Base-by-base conservation (phyloP, 768 basidiomycete species). In the Lentinula edodes region DNA sequence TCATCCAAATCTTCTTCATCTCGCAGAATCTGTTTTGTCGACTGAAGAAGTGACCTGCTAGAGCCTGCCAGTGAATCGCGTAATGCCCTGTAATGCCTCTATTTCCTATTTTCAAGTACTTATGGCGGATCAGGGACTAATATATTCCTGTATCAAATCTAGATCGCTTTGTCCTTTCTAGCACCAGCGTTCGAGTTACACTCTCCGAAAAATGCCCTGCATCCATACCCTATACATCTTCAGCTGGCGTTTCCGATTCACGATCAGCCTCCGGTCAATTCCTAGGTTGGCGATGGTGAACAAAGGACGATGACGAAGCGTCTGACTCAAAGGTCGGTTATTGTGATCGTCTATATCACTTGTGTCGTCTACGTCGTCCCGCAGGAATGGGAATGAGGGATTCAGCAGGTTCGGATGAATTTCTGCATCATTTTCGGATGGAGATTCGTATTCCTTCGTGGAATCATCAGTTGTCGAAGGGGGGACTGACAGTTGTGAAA, bases 221-320 rank as follows among this genome's bases (percentile, higher is more conserved):
- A 95, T 86, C 93, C 93, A 96, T 0, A 95, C 90, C 51, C 97
- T 80, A 71, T 96, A 98, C 97, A 99, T 99, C 74, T 96, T 96
- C 55, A 97, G 75, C 74, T 95, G 90, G 62, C 92, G 80, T 75
- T 97, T 98, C 51, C 97, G 81, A 69, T 99, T 99, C 57, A 99
- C 88, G 48, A 98, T 79, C 60, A 99, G 74, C 46, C 97, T 81
- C 6, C 95, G 79, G 76, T 99, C 97, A 6, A 95, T 84, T 2
- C 94, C 95, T 2, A 98, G 80, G 68, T 93, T 91, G 60, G 88
- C 84, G n/a, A 85, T 81, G n/a, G 78, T 70, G 72, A 98, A 95
- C 39, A 93, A 75, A 5, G 88, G 85, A 51, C 86, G 79, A 67
- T 13, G 78, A 77, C 45, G 71, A 71, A 58, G 15, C 72, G 71